Evolutionary conservation across 2,329 filamentous ascomycete species (phyloP), one percentile per base, ranked within the genome.

Genomic region (Fusarium chuoi): DNA sequence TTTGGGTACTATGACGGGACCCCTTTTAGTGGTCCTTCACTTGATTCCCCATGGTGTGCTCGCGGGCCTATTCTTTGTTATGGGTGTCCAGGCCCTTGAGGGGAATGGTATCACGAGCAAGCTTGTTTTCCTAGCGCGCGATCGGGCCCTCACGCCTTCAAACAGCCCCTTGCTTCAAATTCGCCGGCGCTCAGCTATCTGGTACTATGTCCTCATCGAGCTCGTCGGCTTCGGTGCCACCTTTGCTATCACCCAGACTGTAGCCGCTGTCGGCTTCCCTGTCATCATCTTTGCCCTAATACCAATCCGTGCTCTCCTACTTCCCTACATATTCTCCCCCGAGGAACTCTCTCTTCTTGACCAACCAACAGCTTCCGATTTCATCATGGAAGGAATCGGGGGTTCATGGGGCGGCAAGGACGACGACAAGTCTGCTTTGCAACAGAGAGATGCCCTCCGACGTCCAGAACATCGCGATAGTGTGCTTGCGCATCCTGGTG

Each of bases 211-310:
- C 11, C 83, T 82, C 13, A 82, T 94, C 39, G 91, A 95, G 81
- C 82, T 95, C 8, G 30, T 91, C 48, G 92, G 90, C 0, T 95
- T 95, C 76, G 93, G 87, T 6, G 93, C 91, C 28, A 96, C 93
- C 1, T 95, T 96, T 80, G 93, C 93, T 67, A 93, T 95, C 77
- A 95, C 93, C 1, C 91, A 96, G 83, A 95, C 93, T 0, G 92
- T 95, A 56, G 93, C 93, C 6, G 93, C 93, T 6, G 93, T 96
- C 17, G 93, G 93, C 1, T 96, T 95, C 75, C 93, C 93, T 14
- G 87, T 94, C 41, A 88, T 94, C 72, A 94, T 95, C 77, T 82
- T 94, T 54, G 81, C 89, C 22, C 84, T 94, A 10, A 91, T 94
- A 30, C 93, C 93, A 0, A 82, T 91, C 5, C 87, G 93, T 14